phyloP scores from a whole-genome alignment of 306 rosid genomes.

The Inga laurina region DNA sequence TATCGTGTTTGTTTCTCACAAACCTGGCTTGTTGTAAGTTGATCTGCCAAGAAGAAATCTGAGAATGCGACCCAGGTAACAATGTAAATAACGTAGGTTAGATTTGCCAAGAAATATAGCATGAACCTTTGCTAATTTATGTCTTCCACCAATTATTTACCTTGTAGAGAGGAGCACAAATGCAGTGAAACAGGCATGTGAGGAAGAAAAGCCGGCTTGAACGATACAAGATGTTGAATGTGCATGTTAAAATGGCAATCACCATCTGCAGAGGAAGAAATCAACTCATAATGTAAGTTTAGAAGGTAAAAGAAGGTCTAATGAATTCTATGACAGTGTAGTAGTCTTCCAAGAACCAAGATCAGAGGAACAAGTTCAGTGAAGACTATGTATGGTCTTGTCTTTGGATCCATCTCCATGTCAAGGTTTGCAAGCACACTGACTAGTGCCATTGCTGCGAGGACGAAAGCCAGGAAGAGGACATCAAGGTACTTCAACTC shows the following conservation, averaged over 20 bases:
- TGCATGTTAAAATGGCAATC: slow-evolving; percentile 46
- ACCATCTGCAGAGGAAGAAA: slow-evolving; percentile 42
- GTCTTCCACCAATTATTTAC: slow-evolving; percentile 29
- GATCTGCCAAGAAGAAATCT: slow-evolving; percentile 80
- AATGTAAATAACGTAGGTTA: background rate
- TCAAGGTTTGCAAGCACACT: slow-evolving; percentile 70
- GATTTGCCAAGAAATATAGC: background rate
- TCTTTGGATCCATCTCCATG: slow-evolving; percentile 68
- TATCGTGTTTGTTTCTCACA: background rate
- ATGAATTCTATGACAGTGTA: background rate
- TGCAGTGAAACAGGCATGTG: slow-evolving; percentile 47
- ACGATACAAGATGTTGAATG: slow-evolving; percentile 61
- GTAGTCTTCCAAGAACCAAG: slow-evolving; percentile 56
- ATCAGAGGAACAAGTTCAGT: slow-evolving; percentile 69
- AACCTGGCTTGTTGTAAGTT: slow-evolving; percentile 79
- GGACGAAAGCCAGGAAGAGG: slow-evolving; percentile 47
- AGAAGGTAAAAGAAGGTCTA: background rate
- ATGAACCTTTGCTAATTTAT: background rate
- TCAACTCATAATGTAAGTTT: background rate
- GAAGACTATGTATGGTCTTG: slow-evolving; percentile 44
- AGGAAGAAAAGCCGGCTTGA: slow-evolving; percentile 67
- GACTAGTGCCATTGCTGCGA: slow-evolving; percentile 54
- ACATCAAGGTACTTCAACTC: slow-evolving; percentile 58
- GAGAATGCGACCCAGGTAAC: slow-evolving; percentile 60
- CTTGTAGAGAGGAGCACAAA: slow-evolving; percentile 67